phyloP scores from a whole-genome alignment of 345 rosid genomes.

The Gossypium sturtianum region DNA sequence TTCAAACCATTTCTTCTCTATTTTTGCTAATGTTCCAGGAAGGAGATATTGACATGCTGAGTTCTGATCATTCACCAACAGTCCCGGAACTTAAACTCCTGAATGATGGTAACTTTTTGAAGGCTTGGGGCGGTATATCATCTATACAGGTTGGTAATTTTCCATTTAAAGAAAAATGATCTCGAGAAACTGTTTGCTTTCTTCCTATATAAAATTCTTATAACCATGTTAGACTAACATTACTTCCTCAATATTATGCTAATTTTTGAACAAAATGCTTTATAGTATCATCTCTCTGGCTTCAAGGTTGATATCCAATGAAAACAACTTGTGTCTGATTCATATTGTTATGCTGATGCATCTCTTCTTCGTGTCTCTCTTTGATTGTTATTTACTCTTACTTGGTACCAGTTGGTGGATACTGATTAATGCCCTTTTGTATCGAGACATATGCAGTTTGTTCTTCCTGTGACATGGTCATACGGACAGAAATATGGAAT shows the following conservation, averaged over 20 bases:
- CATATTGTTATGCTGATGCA: not conserved
- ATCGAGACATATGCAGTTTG: constrained; percentile 58
- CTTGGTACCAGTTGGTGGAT: not conserved
- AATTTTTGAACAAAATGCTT: not conserved
- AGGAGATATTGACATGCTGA: constrained; percentile 82
- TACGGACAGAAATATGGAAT: constrained; percentile 67
- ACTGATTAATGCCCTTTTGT: constrained; percentile 4
- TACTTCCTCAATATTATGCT: not conserved
- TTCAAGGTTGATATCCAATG: not conserved
- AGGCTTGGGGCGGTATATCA: constrained; percentile 98
- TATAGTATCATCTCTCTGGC: not conserved
- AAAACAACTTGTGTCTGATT: not conserved
- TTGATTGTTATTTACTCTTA: not conserved
- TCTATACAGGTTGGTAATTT: constrained; percentile 69
- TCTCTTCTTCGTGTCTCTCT: not conserved
- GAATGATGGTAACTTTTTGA: constrained; percentile 73
- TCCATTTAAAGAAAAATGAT: not conserved
- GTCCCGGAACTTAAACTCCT: constrained; percentile 71
- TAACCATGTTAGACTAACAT: not conserved
- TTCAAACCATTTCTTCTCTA: constrained; percentile 13
- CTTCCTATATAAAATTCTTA: not conserved
- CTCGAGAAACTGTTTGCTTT: not conserved
- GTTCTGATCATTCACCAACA: constrained; percentile 98
- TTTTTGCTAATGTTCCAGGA: constrained; percentile 38
- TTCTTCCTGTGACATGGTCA: constrained; percentile 94